Evolutionary conservation across 306 rosid species (phyloP), one percentile per base, ranked within the genome.

Genomic region (Sindora glabra): DNA sequence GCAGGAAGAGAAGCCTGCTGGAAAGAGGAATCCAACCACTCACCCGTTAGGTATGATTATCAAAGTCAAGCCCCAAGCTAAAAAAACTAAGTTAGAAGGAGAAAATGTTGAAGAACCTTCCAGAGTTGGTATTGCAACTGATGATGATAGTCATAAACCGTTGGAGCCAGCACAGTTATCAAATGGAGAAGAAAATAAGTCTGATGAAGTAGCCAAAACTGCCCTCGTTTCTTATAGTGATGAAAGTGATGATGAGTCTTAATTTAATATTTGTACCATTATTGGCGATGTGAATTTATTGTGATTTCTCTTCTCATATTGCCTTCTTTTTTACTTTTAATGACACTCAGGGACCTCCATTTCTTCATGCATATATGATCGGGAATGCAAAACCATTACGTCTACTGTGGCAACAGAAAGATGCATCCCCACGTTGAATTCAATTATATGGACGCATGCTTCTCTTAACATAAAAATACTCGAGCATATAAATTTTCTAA

Each of bases 211-310:
- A 70, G 70, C 48, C 23, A 59, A 8, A 39, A 77, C 62, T 36
- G 77, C 86, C 46, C 81, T 92, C 41, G 96, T 88, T 69, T 79
- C 95, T 13, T 92, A 92, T 55, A 88, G 96, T 72, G 96, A 86
- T 11, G 98, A 81, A 53, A 88, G 95, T 62, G 98, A 92, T 16
- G 95, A 79, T 41, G 85, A 83, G 40, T 79, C 49, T 72, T 51
- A 27, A 49, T 56, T 49, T 65, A 29, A 29, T 55, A 15, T 61
- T 27, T 58, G 32, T 72, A 32, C 33, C 11, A 25, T n/a, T n/a
- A n/a, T n/a, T n/a, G n/a, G n/a, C n/a, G 48, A 37, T 44, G 44
- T 50, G 38, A 53, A 9, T 25, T 56, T 32, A 22, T 46, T 59
- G 32, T 5, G 37, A 25, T 34, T 47, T 8, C 5, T 44, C 29